Conservation (phyloP, 164 flowering plant species). For the Stephania cephalantha region DNA sequence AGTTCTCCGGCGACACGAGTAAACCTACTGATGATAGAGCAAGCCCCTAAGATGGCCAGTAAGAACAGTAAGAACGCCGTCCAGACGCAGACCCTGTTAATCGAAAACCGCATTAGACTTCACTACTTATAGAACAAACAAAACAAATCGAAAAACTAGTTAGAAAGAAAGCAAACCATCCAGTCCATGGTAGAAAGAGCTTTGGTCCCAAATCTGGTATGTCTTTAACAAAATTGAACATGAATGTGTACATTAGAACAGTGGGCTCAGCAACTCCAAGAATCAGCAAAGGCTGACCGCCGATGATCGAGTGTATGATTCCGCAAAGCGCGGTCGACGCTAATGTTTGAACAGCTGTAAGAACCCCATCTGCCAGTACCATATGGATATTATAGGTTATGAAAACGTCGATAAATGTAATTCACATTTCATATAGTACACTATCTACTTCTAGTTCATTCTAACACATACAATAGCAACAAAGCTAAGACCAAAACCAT, state of each 20-base stretch:
- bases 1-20: conserved; percentile 90
- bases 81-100: conserved; percentile 86
- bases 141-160: conserved; percentile 1
- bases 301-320: conserved; percentile 83
- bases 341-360: conserved; percentile 94
- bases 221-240: conserved; percentile 88
- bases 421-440: too few species aligned
- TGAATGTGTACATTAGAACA: conserved; percentile 95
- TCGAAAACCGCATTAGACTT: conserved; percentile 1
- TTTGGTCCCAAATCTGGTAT: conserved; percentile 74
- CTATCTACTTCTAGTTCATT: too few species aligned
- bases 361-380: conserved; percentile 65
- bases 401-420: not conserved
- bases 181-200: conserved; percentile 88
- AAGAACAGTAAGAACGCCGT: conserved; percentile 63
- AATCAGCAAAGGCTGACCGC: conserved; percentile 94
- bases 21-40: conserved; percentile 83
- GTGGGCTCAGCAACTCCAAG: conserved; percentile 99
- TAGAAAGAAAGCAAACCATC: conserved; percentile 52
- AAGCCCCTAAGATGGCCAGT: conserved; percentile 72
- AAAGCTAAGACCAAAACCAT: not conserved
- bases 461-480: too few species aligned
- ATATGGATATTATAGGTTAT: not conserved
- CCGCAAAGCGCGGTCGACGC: conserved; percentile 95
- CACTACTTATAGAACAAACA: not conserved